Percentiles rank a stretch among this genome's conserved stretches.
Evolutionary conservation across 2,329 filamentous ascomycete species (phyloP).

Genomic region (Byssoonygena ceratinophila): DNA sequence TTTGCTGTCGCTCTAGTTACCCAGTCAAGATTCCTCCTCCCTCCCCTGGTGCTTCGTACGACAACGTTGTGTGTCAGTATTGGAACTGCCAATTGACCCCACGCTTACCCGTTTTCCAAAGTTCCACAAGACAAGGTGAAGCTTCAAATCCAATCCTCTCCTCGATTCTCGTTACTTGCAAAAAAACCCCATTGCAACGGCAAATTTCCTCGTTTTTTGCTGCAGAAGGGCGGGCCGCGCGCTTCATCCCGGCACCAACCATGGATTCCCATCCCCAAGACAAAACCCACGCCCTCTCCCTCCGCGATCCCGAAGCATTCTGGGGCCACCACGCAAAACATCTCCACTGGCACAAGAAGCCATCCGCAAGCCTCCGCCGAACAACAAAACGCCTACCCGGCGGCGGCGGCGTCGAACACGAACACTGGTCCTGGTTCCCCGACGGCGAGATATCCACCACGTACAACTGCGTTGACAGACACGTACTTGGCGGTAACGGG

Average conservation of each 20-base stretch:
- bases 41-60: too few species aligned
- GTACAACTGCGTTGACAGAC: constrained; percentile 83
- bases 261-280: constrained; percentile 35
- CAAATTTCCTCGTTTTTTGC: background rate
- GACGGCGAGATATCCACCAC: constrained; percentile 81
- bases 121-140: background rate
- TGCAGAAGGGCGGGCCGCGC: too few species aligned
- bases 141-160: background rate
- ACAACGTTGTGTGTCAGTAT: too few species aligned
- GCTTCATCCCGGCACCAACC: too few species aligned
- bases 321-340: constrained; percentile 65
- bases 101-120: too few species aligned
- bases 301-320: constrained; percentile 60
- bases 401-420: constrained; percentile 52
- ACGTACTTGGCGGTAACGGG: constrained; percentile 71
- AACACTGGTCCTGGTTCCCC: constrained; percentile 82
- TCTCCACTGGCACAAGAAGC: constrained; percentile 70
- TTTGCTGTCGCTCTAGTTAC: too few species aligned
- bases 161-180: too few species aligned
- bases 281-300: constrained; percentile 45
- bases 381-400: constrained; percentile 51
- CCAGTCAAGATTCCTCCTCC: too few species aligned
- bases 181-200: background rate
- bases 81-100: too few species aligned
- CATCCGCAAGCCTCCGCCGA: constrained; percentile 50